Conservation (phyloP, 768 basidiomycete genomes). For the Paxillus rubicundulus region DNA sequence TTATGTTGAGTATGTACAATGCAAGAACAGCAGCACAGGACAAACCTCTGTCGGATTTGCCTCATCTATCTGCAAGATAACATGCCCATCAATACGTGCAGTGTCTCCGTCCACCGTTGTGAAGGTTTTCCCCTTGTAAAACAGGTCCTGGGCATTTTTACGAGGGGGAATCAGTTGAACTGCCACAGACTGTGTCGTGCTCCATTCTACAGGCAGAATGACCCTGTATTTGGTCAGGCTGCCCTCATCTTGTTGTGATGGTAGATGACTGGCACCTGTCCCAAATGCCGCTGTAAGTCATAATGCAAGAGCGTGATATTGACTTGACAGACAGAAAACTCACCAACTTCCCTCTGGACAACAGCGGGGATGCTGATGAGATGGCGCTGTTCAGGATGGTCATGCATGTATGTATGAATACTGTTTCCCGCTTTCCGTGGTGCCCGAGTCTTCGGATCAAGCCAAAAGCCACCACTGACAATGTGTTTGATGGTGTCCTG, state of each 20-base stretch:
- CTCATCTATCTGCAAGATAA: too few species aligned
- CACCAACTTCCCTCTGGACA: too few species aligned
- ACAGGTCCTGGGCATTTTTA: background rate
- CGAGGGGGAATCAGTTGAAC: background rate
- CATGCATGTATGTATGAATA: background rate
- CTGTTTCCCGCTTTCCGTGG: background rate
- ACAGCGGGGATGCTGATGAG: constrained; percentile 3
- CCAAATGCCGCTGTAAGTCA: background rate
- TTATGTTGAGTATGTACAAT: too few species aligned
- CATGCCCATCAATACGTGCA: too few species aligned
- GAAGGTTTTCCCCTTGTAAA: background rate
- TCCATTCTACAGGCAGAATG: constrained; percentile 5
- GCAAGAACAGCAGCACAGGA: too few species aligned
- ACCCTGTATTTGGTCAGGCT: background rate
- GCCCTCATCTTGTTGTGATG: background rate
- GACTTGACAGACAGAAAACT: too few species aligned
- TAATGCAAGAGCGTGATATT: background rate
- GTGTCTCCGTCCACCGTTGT: constrained; percentile 4
- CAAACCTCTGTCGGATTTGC: too few species aligned
- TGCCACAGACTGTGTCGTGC: background rate
- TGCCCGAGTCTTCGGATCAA: too few species aligned
- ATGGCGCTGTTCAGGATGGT: constrained; percentile 4
- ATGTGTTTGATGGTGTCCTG: constrained; percentile 11
- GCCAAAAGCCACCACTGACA: constrained; percentile 8
- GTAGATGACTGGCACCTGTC: constrained; percentile 3